Evolutionary conservation across 2,329 filamentous ascomycete genomes (phyloP), one percentile per base, ranked within the genome.

Genomic region (Colletotrichum incanum): DNA sequence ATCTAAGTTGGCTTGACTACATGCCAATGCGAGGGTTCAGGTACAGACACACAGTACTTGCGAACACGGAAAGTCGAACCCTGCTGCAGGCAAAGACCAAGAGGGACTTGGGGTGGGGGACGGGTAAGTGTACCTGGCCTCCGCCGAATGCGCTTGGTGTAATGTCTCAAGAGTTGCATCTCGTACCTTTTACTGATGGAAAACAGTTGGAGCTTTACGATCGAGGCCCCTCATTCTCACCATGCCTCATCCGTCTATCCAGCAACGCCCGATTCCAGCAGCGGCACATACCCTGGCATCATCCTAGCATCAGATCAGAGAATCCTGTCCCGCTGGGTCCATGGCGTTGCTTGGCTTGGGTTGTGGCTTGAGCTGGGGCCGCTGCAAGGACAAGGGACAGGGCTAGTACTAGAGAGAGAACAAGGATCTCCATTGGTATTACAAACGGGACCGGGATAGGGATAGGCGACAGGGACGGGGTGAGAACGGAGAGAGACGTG

Each of bases 261-360:
- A 66, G 67, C 71, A 62, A 50, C 67, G 67, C 67, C 70, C 61
- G 55, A 66, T 73, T 58, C 61, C 67, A 71, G 43, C 55, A 71
- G 67, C 61, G 49, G 49, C 37, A 49, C 28, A 62, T 45, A 71
- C 43, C 64, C 68, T 71, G 58, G 58, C 65, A 72, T 69, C 69
- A 73, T 73, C 71, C 71, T 73, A 45, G 71, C 61, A 67, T 73
- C 71, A 71, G 71, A 73, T 73, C 67, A 73, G 61, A 71, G 61
- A 65, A 69, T 52, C 55, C 54, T 65, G 60, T 65, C 65, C 70
- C 66, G 34, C 59, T 58, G 39, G 47, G 61, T 37, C 45, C 28
- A 71, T 67, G 61, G 71, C 67, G 61, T 65, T 61, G 71, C 66
- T 70, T 61, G 60, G 71, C 65, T 56, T 71, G 71, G 67, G 41